Evolutionary conservation across 306 rosid genomes (phyloP), one percentile per base, ranked within the genome.

Genomic region (Lathyrus sativus): DNA sequence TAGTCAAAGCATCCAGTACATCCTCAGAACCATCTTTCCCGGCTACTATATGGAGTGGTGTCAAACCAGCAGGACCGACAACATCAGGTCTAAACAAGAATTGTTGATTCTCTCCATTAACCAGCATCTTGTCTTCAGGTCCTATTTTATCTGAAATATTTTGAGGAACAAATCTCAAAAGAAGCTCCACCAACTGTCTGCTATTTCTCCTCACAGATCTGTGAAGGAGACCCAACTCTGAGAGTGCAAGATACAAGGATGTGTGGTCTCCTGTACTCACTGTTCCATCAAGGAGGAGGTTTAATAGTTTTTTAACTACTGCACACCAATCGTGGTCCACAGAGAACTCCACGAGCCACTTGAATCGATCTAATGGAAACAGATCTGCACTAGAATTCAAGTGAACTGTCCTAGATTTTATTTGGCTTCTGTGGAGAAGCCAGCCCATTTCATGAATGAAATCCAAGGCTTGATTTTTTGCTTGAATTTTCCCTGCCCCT

Each of bases 381-480:
- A 66, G 82, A 63, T 81, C 84, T 14, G 38, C 63, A 57, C 77
- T 77, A 7, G 79, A 83, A 72, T 87, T 85, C 79, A 75, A 46
- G 55, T 54, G 73, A 68, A 87, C 85, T 51, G 81, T 68, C 77
- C 88, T 85, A 65, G 83, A 83, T 67, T 76, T 89, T 68, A 77
- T 71, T 14, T 80, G 89, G 76, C 80, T 82, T 78, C 90, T 85
- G 70, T 85, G 97, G 42, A 91, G 91, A 63, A 91, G 84, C 96
- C 97, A 91, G 62, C 97, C 97, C 83, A 91, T 80, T 87, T 89
- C 97, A 70, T 91, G 87, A 69, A 91, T 82, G 72, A 89, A 91
- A 71, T 89, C 90, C 84, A 89, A 63, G 11, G 95, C 97, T 29
- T 79, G 91, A 77, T 78, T 82, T 79, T 77, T 78, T 54, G 91